Base-by-base conservation (phyloP, 345 rosid genomes). In the Acer campestre region DNA sequence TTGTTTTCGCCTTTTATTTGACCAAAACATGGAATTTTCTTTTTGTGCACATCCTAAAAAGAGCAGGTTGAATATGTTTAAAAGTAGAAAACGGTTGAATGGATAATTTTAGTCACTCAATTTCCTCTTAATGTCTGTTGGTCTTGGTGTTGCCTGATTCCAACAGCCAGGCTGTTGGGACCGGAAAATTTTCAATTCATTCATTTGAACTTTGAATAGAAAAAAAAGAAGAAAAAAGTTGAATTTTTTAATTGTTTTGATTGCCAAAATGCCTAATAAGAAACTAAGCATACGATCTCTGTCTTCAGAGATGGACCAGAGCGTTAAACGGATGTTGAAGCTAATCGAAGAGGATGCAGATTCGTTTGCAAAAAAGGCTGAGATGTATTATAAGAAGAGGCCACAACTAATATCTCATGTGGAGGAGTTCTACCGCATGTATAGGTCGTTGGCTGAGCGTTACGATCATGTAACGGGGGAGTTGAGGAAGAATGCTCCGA, bases 331-430 rank as follows among this genome's bases (percentile, higher is more conserved):
- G 79, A 92, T 96, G 95, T 61, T 92, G 79, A 92, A 90, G 73
- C 88, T 94, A 69, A 88, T 94, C 22, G 97, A 94, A 82, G 95
- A 91, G 81, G 98, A 96, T 65, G 99, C 85, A 58, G 99, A 91
- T 77, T 91, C 97, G 6, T 91, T 94, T 80, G 97, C 95, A 0
- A 92, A 92, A 83, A 94, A 93, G 85, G 99, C 94, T 51, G 97
- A 90, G 77, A 89, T 91, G 93, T 92, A 92, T 84, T 90, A 92
- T 75, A 86, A 89, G 75, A 96, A 87, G 73, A 90, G 97, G 73
- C 99, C 99, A 0, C 92, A 96, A 76, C 82, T 92, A 62, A 82
- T 91, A 68, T 78, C 90, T 49, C 87, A 86, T 67, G 94, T 94
- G 0, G 98, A 92, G 78, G 97, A 91, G 38, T 94, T 94, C 76